Conservation (phyloP, 768 basidiomycete genomes). For the Lactifluus echinatus region DNA sequence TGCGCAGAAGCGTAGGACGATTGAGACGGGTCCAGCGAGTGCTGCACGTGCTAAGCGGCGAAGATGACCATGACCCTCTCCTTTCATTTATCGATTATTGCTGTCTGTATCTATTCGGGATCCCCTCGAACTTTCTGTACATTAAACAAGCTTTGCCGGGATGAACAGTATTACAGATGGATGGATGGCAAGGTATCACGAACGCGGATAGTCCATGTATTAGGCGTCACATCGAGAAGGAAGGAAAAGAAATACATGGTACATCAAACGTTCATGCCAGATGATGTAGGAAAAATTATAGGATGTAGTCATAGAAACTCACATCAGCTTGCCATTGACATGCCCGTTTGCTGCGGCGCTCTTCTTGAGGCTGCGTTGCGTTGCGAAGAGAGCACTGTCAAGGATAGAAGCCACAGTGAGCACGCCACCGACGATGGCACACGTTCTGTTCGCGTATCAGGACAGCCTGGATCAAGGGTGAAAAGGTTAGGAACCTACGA, state of each 20-base stretch:
- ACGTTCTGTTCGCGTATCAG: constrained; percentile 49
- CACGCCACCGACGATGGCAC: constrained; percentile 96
- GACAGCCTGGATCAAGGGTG: not conserved
- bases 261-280: constrained; percentile 3
- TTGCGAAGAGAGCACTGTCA: constrained; percentile 81
- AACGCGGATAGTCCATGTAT: not conserved
- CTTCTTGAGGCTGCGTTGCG: constrained; percentile 68
- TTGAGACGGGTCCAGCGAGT: not conserved
- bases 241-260: constrained; percentile 10
- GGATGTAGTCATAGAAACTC: not conserved
- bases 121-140: not conserved
- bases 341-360: constrained; percentile 24
- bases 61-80: not conserved
- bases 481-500: constrained; percentile 51
- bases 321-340: constrained; percentile 21
- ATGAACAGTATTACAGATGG: not conserved
- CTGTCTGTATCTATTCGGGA: not conserved
- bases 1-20: constrained; percentile 10
- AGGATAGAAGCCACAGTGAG: constrained; percentile 87
- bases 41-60: constrained; percentile 10
- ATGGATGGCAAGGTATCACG: not conserved
- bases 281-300: not conserved
- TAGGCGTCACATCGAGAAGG: not conserved
- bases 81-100: not conserved
- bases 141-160: not conserved